Conservation (phyloP, 345 rosid genomes). For the Lumnitzera littorea region DNA sequence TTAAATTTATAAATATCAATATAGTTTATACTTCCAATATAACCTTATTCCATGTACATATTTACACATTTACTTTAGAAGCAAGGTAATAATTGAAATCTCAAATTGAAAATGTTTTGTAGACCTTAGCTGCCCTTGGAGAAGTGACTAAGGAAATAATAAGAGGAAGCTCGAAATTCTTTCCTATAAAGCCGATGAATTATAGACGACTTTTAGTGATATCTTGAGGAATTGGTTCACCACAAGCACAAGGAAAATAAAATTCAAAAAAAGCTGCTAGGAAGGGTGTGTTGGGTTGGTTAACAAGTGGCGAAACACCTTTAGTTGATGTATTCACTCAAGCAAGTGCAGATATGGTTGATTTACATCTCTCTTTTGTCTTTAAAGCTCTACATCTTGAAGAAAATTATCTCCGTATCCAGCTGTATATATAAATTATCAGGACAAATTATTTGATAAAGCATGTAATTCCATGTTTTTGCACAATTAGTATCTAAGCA, state of each 20-base stretch:
- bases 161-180: slow-evolving; percentile 8
- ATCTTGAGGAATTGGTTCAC: slow-evolving; percentile 27
- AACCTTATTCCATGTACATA: too few relatives aligned
- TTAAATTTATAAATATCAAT: too few relatives aligned
- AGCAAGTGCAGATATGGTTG: slow-evolving; percentile 38
- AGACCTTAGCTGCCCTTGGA: slow-evolving; percentile 40
- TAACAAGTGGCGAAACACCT: slow-evolving; percentile 15
- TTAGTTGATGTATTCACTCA: slow-evolving; percentile 28
- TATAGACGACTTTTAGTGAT: slow-evolving; percentile 17
- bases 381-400: slow-evolving; percentile 20
- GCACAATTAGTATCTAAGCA: too few relatives aligned
- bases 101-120: background rate
- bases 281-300: slow-evolving; percentile 36
- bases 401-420: slow-evolving; percentile 33
- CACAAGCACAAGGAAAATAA: slow-evolving; percentile 19
- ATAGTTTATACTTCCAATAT: too few relatives aligned
- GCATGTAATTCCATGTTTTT: too few relatives aligned
- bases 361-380: slow-evolving; percentile 22
- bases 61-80: background rate
- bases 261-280: slow-evolving; percentile 19
- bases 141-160: slow-evolving; percentile 35
- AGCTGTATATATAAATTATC: slow-evolving; percentile 7
- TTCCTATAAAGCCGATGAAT: slow-evolving; percentile 18
- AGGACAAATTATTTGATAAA: too few relatives aligned
- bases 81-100: too few relatives aligned